Base-by-base conservation (phyloP, 129 eudicot genomes). In the Lactuca sativa region DNA sequence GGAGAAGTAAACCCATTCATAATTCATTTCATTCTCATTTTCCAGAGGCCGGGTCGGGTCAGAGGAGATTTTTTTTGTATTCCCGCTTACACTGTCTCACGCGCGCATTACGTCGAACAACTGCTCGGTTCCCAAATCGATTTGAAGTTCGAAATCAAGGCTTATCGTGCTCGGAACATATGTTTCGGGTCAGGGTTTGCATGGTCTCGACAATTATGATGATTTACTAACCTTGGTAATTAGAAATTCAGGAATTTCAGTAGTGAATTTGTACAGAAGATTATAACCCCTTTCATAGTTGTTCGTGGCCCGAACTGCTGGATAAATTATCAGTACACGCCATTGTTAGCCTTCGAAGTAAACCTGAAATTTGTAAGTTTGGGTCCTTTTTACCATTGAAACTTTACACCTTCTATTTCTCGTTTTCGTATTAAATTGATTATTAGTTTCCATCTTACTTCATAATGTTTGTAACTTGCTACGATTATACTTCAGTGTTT, bases 341-440 rank as follows among this genome's bases (percentile, higher is more conserved):
- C 62, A 56, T 56, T 36, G 25, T 56, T 40, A 55, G 64, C 55
- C 74, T 69, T 69, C 31, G 55, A 69, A 69, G 14, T 56, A 55
- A 25, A 57, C 30, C 56, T 41, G 31, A 56, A 40, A 31, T 70
- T 57, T 31, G 74, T 70, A 70, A 70, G 74, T 43, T 30, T 69
- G 16, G 64, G 21, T 55, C 62, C 53, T 36, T 54, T 68, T 32
- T 4, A 36, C 36, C 34, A 33, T 15, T 36, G 37, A 25, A 65
- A 11, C 5, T 65, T 12, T 47, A 25, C 21, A 7, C 70, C 30
- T 9, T 37, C 37, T 4, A 1, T 2, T 15, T 53, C 2, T 54
- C 52, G 9, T 53, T 54, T 4, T 66, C 31, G 8, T 48, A 66
- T 68, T 2, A 44, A 56, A 69, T 56, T 21, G 21, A 38, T 62